Evolutionary conservation across 495 filamentous ascomycete genomes (phyloP).

Genomic region (Chaetomium fimeti): DNA sequence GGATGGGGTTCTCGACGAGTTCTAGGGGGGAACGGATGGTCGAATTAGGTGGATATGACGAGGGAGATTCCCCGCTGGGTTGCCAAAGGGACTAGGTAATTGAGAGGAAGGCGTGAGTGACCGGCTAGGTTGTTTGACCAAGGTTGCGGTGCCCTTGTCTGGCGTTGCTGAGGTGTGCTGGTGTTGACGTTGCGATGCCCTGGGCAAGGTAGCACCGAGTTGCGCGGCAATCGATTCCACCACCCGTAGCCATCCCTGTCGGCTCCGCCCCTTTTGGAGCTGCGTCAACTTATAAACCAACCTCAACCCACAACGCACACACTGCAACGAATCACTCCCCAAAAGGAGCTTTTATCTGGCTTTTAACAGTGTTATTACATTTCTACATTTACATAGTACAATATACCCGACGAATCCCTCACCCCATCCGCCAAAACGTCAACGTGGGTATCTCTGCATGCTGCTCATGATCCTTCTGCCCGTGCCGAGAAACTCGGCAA

Average conservation of each 20-base stretch:
- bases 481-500: background rate
- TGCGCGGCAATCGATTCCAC: background rate
- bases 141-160: background rate
- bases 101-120: background rate
- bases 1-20: background rate
- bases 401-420: background rate
- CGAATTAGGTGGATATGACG: background rate
- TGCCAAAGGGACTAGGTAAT: background rate
- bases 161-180: background rate
- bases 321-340: background rate
- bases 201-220: background rate
- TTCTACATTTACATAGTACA: background rate
- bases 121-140: background rate
- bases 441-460: background rate
- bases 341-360: no score
- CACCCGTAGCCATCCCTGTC: background rate
- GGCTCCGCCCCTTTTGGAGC: background rate
- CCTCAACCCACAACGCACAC: background rate
- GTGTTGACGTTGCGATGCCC: background rate
- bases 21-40: background rate
- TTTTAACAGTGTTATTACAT: background rate
- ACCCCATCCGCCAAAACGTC: background rate
- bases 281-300: background rate
- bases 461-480: background rate
- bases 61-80: background rate